Evolutionary conservation across 805 yeast genomes (phyloP), one percentile per base, ranked within the genome.

Genomic region (Candida alai): DNA sequence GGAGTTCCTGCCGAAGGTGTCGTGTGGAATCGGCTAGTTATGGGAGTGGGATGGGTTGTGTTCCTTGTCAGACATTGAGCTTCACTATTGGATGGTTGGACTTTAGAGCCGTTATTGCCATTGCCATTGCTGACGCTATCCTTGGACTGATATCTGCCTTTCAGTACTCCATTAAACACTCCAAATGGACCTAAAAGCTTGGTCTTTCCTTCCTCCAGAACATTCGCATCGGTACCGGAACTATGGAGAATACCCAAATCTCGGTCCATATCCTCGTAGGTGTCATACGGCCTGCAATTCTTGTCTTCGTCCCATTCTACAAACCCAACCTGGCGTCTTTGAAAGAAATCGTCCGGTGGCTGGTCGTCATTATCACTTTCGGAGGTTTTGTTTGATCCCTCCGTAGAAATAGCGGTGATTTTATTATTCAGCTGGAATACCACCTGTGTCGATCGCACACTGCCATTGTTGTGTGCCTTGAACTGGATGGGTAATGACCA

Each of bases 251-350:
- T 51, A 1, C 74, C 70, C 31, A 84, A 60, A 45, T 84, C 86
- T 27, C 65, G 64, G 54, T 88, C 95, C 78, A 88, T 80, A 14
- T 86, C 94, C 22, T 83, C 87, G 52, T 87, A 86, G n/a, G 77
- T 73, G 35, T 68, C 73, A 54, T 83, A 88, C 0, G 70, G 70
- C 22, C 46, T 50, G 36, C 48, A 53, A 30, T 63, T 59, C 48
- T 62, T 60, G 26, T 68, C 70, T 15, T 73, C 70, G 12, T 83
- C 76, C 66, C 87, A 88, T 37, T 62, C 68, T 1, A 87, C 95
- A 54, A 83, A 82, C 3, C 76, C 89, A 9, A 85, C 74, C 34
- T 77, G 73, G 43, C 94, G 62, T 50, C 95, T 60, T 48, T 80
- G 87, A 44, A 74, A 80, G 32, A 73, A 76, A 30, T 74, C 80